Conservation (phyloP, 78 protist species). For the Cavenderia fasciculata region DNA sequence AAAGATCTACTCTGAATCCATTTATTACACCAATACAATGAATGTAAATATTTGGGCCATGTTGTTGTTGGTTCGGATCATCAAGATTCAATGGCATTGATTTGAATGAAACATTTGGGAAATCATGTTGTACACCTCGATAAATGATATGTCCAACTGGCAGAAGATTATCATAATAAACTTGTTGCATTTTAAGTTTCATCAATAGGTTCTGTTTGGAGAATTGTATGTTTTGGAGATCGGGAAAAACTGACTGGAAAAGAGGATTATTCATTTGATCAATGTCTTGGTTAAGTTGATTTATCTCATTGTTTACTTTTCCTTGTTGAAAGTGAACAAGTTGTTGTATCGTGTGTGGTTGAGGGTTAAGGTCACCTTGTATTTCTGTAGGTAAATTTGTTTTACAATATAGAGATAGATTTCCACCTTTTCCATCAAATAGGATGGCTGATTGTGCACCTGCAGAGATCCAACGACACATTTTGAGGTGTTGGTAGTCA, state of each 20-base stretch:
- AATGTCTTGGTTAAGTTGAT: not conserved
- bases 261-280: not conserved
- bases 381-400: not conserved
- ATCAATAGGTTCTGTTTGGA: not conserved
- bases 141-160: not conserved
- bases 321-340: not conserved
- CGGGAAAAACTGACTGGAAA: not conserved
- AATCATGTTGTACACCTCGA: not conserved
- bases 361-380: not conserved
- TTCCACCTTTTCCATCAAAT: not conserved
- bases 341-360: too few relatives aligned
- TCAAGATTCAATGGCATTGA: constrained; percentile 1
- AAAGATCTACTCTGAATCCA: constrained; percentile 23
- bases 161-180: not conserved
- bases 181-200: not conserved
- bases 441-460: not conserved
- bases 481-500: not conserved
- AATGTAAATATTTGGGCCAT: constrained; percentile 10
- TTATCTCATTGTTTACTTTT: not conserved
- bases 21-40: constrained; percentile 28
- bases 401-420: not conserved
- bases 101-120: not conserved
- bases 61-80: too few relatives aligned
- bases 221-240: not conserved
- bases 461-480: constrained; percentile 4